Evolutionary conservation across 192 early-diverging fungal species (phyloP), one percentile per base, ranked within the genome.

Genomic region (Paraglomus occultum): DNA sequence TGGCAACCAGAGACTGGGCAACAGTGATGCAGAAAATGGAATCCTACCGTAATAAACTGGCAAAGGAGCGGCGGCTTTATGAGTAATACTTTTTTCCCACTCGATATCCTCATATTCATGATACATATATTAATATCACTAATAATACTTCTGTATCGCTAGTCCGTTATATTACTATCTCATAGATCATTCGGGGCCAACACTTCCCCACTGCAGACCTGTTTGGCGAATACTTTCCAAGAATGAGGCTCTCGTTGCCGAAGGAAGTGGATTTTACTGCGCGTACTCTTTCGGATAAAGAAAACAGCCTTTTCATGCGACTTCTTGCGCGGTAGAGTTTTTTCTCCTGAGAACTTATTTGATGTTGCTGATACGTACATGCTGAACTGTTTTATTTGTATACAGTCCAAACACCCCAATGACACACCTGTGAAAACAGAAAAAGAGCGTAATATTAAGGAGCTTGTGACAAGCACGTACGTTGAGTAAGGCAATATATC

Each of bases 381-480:
- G 14, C 38, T 51, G 11, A 48, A 64, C 52, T n/a, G 40, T 58
- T 71, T 71, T 63, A 49, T 71, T 59, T 59, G 61, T 71, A 71
- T 44, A 48, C 58, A 10, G 51, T n/a, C n/a, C n/a, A n/a, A 71
- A 22, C 49, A 59, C 51, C 10, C 53, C 44, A 15, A 62, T 62
- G 59, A 71, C 22, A 7, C 62, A 38, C 45, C 47, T 22, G 59
- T 31, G 46, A 12, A 11, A 40, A 66, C 64, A 23, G 46, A 6
- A 51, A 38, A 66, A 8, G 64, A 66, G 47, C 51, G 45, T 62
- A 62, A 22, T 49, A n/a, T 44, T 49, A 39, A 59, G 22, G 53
- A 71, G 31, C 70, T 51, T 71, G 47, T 71, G 39, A 62, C 58
- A 39, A 39, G 11, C 38, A 61, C 47, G 70, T 71, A 71, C 60